Evolutionary conservation across 148 eudicot genomes (phyloP), one percentile per base, ranked within the genome.

Genomic region (Rhododendron molle): DNA sequence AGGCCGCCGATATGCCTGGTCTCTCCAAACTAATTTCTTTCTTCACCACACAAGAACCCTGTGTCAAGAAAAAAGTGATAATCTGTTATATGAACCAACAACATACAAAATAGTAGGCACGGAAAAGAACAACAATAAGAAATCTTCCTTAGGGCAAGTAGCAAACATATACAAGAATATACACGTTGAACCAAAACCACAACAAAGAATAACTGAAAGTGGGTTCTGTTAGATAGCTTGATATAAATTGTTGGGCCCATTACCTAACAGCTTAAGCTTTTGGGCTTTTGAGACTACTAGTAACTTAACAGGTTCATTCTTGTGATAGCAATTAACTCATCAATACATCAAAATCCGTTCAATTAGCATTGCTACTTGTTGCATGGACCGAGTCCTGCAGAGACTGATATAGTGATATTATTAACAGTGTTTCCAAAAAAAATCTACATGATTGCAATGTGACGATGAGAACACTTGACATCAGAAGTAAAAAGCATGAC

Each of bases 21-120:
- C 98, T 94, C 89, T 95, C 97, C 93, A 95, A 90, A 80, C 84
- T 86, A 56, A 96, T 92, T 89, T 96, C 99, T 92, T 92, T 96
- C 91, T 93, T 95, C 58, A 92, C 91, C 85, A 88, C 85, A 87
- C 92, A 95, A 80, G 93, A 89, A 73, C 96, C 95, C 93, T 92
- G 85, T 12, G 34, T 77, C 82, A 32, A 49, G 76, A 16, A 60
- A 80, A 38, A 85, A 83, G 86, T 23, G 13, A 62, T 47, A 46
- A 83, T 65, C 84, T 82, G n/a, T 4, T 40, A 81, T 13, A 30
- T 52, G 60, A 82, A 49, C 79, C 54, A 38, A 5, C 46, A 76
- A 28, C 18, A 34, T 32, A 36, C 44, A 20, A 80, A 80, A 50
- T 34, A 54, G 36, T 54, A 58, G 74, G 69, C 71, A 81, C 21